phyloP scores from a whole-genome alignment of 2,329 filamentous ascomycete genomes.

The Diaporthe citriasiana region DNA sequence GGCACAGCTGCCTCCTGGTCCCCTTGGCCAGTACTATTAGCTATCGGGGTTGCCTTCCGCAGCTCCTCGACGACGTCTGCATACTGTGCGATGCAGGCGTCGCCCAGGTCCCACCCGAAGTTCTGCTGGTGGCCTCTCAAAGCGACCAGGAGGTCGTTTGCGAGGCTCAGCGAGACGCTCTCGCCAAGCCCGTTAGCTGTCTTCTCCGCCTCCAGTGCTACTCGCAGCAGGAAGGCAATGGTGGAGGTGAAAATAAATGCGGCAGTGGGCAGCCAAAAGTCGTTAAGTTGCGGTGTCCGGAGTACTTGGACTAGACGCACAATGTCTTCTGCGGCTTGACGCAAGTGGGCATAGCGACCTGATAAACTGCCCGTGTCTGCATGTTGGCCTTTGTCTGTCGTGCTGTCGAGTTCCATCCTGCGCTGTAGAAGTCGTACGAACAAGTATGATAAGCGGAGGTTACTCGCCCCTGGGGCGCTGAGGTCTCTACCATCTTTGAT shows the following conservation, averaged over 20 bases:
- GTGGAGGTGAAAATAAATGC: slow-evolving; percentile 64
- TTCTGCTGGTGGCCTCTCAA: slow-evolving; percentile 57
- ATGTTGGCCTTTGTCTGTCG: slow-evolving; percentile 48
- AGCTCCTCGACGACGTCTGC: slow-evolving; percentile 62
- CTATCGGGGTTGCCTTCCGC: slow-evolving; percentile 45
- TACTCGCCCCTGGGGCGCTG: slow-evolving; percentile 60
- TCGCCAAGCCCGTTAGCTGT: slow-evolving; percentile 52
- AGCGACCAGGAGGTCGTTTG: slow-evolving; percentile 56
- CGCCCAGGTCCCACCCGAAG: slow-evolving; percentile 63
- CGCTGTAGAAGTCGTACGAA: slow-evolving; percentile 62
- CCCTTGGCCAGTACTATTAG: neutral
- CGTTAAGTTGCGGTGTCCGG: slow-evolving; percentile 57
- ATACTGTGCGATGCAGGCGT: slow-evolving; percentile 64
- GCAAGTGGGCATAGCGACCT: slow-evolving; percentile 57
- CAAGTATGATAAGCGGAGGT: slow-evolving; percentile 65
- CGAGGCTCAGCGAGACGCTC: slow-evolving; percentile 58
- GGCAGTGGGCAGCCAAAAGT: slow-evolving; percentile 65
- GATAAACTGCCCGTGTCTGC: slow-evolving; percentile 41
- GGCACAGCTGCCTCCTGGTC: neutral
- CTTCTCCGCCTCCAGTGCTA: slow-evolving; percentile 60
- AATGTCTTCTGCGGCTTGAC: slow-evolving; percentile 63
- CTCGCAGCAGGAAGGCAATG: slow-evolving; percentile 64
- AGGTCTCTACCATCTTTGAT: slow-evolving; percentile 59
- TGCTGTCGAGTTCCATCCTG: slow-evolving; percentile 61
- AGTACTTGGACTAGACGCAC: slow-evolving; percentile 63